Evolutionary conservation across 108 stramenopile species (phyloP).

Genomic region (Skeletonema tropicum): DNA sequence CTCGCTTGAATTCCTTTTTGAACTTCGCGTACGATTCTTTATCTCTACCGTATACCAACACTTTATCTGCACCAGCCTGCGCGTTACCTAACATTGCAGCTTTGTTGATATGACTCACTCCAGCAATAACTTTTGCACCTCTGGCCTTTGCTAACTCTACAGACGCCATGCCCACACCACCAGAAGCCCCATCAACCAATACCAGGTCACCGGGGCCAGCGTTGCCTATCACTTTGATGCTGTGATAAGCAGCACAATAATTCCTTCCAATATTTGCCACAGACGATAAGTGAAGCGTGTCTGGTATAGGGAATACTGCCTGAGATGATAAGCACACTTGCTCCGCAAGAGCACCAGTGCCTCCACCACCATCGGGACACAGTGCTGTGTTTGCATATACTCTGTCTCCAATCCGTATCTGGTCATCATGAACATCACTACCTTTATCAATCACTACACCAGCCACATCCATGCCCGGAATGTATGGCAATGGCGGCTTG

Average conservation of each 20-base stretch:
- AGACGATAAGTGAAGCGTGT: slow-evolving; percentile 40
- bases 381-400: slow-evolving; percentile 62
- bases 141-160: slow-evolving; percentile 74
- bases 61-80: slow-evolving; percentile 64
- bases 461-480: slow-evolving; percentile 72
- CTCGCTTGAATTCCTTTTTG: slow-evolving; percentile 48
- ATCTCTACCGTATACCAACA: slow-evolving; percentile 60
- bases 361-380: slow-evolving; percentile 52
- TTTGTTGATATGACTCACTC: slow-evolving; percentile 59
- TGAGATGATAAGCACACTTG: slow-evolving; percentile 39
- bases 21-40: slow-evolving; percentile 52
- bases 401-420: slow-evolving; percentile 59
- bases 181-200: slow-evolving; percentile 70
- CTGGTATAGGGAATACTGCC: slow-evolving; percentile 59
- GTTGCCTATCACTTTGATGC: slow-evolving; percentile 62
- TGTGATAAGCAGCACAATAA: slow-evolving; percentile 75
- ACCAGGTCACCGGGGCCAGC: slow-evolving; percentile 55
- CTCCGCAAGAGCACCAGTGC: slow-evolving; percentile 64
- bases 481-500: slow-evolving; percentile 65
- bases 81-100: slow-evolving; percentile 17
- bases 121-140: slow-evolving; percentile 76
- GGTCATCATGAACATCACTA: slow-evolving; percentile 19
- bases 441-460: slow-evolving; percentile 63
- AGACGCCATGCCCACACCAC: slow-evolving; percentile 83
- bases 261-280: slow-evolving; percentile 72